These are phyloP conservation scores for Simplicillium sp. DNA, from an alignment of 2,329 filamentous ascomycete genomes.

Conservation along the genomic window DNA sequence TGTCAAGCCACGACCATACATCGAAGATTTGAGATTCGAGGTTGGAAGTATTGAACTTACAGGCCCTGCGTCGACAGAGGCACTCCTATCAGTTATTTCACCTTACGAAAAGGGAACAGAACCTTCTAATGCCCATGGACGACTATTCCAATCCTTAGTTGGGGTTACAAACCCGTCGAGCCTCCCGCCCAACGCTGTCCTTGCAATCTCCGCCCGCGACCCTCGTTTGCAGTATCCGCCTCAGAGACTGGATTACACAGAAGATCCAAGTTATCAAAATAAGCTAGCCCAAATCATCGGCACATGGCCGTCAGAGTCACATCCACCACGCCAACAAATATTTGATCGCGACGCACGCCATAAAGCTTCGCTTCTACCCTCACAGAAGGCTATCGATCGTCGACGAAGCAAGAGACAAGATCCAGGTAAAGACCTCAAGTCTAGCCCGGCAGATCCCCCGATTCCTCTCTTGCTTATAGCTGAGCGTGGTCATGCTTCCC, in stretches of 20 bases:
- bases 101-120: slow-evolving; percentile 28
- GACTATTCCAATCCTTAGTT: slow-evolving; percentile 40
- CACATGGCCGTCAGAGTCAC: slow-evolving; percentile 55
- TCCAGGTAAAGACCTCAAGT: slow-evolving; percentile 53
- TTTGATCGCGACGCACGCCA: slow-evolving; percentile 62
- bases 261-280: slow-evolving; percentile 23
- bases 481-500: slow-evolving; percentile 36
- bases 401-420: slow-evolving; percentile 50
- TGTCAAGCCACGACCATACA: slow-evolving; percentile 49
- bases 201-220: slow-evolving; percentile 68
- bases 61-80: slow-evolving; percentile 68
- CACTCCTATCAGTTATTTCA: slow-evolving; percentile 59
- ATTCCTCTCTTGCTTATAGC: slow-evolving; percentile 70
- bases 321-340: slow-evolving; percentile 39
- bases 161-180: slow-evolving; percentile 59
- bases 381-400: slow-evolving; percentile 73
- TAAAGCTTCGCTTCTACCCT: slow-evolving; percentile 54
- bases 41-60: slow-evolving; percentile 49
- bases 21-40: slow-evolving; percentile 64
- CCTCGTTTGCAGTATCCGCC: slow-evolving; percentile 74
- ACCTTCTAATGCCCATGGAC: slow-evolving; percentile 27
- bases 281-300: slow-evolving; percentile 52
- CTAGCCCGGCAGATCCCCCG: slow-evolving; percentile 53
- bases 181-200: slow-evolving; percentile 58
- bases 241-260: slow-evolving; percentile 35